Evolutionary conservation across 2,329 filamentous ascomycete genomes (phyloP).

Genomic region (Exserohilum rostratum): DNA sequence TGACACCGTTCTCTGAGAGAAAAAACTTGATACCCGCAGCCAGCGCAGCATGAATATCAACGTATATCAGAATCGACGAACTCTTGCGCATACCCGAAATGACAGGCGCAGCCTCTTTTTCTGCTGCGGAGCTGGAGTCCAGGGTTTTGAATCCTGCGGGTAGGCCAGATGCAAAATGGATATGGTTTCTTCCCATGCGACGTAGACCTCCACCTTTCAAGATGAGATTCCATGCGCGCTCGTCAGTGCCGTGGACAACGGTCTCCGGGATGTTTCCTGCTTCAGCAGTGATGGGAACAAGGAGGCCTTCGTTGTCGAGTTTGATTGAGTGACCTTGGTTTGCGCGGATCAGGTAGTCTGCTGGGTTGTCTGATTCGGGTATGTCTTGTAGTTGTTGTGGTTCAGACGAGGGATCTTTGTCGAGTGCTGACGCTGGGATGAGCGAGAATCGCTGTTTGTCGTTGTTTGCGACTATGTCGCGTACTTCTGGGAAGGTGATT

Average conservation of each 20-base stretch:
- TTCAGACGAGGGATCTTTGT: neutral
- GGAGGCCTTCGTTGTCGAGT: constrained; percentile 71
- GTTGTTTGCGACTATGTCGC: constrained; percentile 71
- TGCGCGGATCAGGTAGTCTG: constrained; percentile 85
- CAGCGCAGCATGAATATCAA: constrained; percentile 73
- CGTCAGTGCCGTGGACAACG: constrained; percentile 89
- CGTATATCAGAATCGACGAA: constrained; percentile 70
- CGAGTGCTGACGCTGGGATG: constrained; percentile 57
- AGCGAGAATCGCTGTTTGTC: constrained; percentile 92
- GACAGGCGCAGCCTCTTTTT: constrained; percentile 55
- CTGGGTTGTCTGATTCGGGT: constrained; percentile 55
- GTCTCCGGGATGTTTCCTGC: constrained; percentile 64
- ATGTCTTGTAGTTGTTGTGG: constrained; percentile 7
- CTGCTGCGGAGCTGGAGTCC: constrained; percentile 23
- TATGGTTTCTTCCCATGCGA: constrained; percentile 82
- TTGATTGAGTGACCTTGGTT: constrained; percentile 93
- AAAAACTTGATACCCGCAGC: constrained; percentile 71
- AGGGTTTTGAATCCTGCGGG: constrained; percentile 54
- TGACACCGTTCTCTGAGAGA: constrained; percentile 60
- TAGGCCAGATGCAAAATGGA: constrained; percentile 84
- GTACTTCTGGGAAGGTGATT: constrained; percentile 77
- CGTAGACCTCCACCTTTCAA: constrained; percentile 76
- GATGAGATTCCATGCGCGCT: constrained; percentile 78
- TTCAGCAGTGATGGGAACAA: constrained; percentile 67
- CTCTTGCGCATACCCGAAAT: constrained; percentile 79